Conservation (phyloP, 441 rosid genomes). For the Populus trichocarpa region DNA sequence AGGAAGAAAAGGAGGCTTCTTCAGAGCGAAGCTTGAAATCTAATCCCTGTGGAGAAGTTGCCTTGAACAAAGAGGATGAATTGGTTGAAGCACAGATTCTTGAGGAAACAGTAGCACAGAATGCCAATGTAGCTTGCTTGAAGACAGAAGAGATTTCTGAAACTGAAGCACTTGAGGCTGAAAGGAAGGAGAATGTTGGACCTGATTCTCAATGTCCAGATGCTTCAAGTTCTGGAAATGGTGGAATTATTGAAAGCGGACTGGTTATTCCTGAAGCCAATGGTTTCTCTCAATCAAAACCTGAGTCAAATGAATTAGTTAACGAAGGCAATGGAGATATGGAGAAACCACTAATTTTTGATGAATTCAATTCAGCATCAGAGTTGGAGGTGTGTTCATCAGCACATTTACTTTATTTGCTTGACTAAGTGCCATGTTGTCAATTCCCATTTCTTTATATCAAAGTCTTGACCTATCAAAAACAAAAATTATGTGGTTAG, state of each 20-base stretch:
- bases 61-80: conserved; percentile 11
- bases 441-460: background rate
- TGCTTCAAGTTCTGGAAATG: conserved; percentile 23
- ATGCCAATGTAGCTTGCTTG: background rate
- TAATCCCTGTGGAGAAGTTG: conserved; percentile 20
- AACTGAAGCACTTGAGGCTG: conserved; percentile 9
- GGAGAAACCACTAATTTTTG: conserved; percentile 54
- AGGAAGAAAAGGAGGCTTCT: conserved; percentile 50
- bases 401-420: background rate
- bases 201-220: conserved; percentile 14
- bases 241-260: conserved; percentile 18
- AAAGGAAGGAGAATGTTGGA: conserved; percentile 21
- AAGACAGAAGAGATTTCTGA: background rate
- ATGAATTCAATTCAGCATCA: conserved; percentile 52
- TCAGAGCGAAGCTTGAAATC: conserved; percentile 28
- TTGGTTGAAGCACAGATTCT: conserved; percentile 25
- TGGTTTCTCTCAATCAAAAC: conserved; percentile 14
- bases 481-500: background rate
- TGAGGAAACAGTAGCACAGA: conserved; percentile 19
- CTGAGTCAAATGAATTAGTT: conserved; percentile 23
- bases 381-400: conserved; percentile 66
- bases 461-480: background rate
- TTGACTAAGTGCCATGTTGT: background rate
- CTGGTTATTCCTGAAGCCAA: conserved; percentile 8
- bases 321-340: conserved; percentile 15